A percentile compares a stretch with the other conserved stretches of the same genome.
Conservation (phyloP, 768 basidiomycete genomes). For the Rhodocollybia butyracea region DNA sequence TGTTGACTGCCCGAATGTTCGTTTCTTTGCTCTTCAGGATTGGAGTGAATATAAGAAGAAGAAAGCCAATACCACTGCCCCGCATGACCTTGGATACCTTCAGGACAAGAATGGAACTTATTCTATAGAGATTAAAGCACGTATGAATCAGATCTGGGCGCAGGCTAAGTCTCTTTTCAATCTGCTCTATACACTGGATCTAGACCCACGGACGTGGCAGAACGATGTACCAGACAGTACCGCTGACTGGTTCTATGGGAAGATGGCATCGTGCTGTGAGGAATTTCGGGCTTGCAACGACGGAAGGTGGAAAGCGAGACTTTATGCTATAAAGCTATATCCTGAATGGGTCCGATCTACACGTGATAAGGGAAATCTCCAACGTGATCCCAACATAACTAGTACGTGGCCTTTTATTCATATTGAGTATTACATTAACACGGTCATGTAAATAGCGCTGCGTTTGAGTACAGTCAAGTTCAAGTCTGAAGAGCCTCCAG, state of each 20-base stretch:
- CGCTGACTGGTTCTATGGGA: neutral
- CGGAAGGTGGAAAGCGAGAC: neutral
- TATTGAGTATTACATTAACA: no score
- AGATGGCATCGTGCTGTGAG: neutral
- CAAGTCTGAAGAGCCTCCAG: no score
- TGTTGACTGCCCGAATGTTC: neutral
- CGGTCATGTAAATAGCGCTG: no score
- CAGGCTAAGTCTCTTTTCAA: neutral
- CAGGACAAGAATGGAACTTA: neutral
- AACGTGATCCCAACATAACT: no score
- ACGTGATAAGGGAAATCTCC: neutral
- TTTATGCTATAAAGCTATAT: neutral
- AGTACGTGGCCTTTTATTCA: no score
- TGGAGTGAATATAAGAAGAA: slow-evolving; percentile 3
- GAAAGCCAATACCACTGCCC: neutral
- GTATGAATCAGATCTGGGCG: neutral
- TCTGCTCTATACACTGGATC: neutral
- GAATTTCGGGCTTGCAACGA: neutral
- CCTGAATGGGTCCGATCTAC: neutral
- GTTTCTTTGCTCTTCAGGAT: neutral
- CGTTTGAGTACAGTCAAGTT: no score
- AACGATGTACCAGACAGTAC: neutral
- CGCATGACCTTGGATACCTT: neutral
- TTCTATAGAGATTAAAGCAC: neutral
- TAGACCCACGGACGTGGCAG: neutral